These are phyloP conservation scores for Rhynchospora breviuscula DNA, from an alignment of 176 grass and related monocot species.

Conservation along the genomic window DNA sequence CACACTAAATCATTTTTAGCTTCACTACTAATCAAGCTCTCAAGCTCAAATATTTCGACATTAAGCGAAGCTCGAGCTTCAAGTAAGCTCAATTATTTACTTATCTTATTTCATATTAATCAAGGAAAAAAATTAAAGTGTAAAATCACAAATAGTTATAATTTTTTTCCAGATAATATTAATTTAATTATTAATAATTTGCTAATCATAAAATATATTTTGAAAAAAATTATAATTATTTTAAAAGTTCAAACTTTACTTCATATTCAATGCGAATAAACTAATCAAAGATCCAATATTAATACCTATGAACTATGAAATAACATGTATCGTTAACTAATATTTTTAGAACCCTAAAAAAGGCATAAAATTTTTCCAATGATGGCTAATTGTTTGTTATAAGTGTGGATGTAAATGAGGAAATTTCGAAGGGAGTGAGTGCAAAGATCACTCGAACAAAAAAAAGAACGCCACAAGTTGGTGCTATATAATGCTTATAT, in stretches of 20 bases:
- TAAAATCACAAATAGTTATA: too few species aligned
- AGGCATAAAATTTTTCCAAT: not conserved
- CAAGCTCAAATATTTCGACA: not conserved
- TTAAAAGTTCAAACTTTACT: too few species aligned
- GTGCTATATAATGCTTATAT: constrained; percentile 36
- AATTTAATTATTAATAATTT: not conserved
- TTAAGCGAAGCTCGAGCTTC: not conserved
- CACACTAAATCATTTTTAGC: too few species aligned
- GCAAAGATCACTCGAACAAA: not conserved
- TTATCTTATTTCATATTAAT: not conserved
- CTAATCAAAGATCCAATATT: too few species aligned
- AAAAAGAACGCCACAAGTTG: not conserved
- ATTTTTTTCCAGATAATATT: not conserved
- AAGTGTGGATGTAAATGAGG: not conserved
- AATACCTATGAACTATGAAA: too few species aligned
- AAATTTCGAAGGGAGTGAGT: not conserved
- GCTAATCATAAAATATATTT: not conserved
- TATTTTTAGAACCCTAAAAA: too few species aligned
- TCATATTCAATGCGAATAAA: too few species aligned
- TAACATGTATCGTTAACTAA: too few species aligned
- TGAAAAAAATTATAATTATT: not conserved
- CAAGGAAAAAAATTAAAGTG: too few species aligned
- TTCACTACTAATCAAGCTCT: too few species aligned
- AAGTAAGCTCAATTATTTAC: not conserved
- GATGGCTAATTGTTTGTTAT: not conserved